phyloP scores from a whole-genome alignment of 2,329 filamentous ascomycete genomes.

The Stagonosporopsis vannaccii region DNA sequence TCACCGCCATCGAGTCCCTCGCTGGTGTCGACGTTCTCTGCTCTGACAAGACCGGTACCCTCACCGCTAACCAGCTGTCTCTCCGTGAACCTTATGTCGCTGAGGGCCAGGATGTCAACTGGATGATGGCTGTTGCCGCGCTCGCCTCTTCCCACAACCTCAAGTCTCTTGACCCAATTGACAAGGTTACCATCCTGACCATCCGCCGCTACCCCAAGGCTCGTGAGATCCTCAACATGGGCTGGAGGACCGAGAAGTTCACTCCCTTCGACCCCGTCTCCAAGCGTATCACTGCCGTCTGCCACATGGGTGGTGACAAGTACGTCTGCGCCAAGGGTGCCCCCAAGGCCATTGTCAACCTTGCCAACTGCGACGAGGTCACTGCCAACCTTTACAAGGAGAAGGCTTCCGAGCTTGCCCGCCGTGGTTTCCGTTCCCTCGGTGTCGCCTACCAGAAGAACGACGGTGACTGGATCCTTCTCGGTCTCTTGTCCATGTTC shows the following conservation, averaged over 20 bases:
- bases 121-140: conserved; percentile 83
- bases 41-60: conserved; percentile 82
- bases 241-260: conserved; percentile 81
- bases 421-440: conserved; percentile 80
- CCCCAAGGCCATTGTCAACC: conserved; percentile 75
- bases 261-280: conserved; percentile 80
- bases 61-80: conserved; percentile 77
- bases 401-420: conserved; percentile 77
- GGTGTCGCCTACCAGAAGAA: conserved; percentile 82
- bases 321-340: conserved; percentile 81
- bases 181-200: conserved; percentile 79
- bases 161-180: conserved; percentile 79
- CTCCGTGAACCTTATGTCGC: conserved; percentile 80
- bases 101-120: conserved; percentile 79
- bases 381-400: conserved; percentile 71
- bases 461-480: conserved; percentile 74
- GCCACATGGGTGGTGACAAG: conserved; percentile 71
- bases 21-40: conserved; percentile 76
- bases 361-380: conserved; percentile 72
- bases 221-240: conserved; percentile 75
- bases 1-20: conserved; percentile 76
- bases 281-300: conserved; percentile 77
- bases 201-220: conserved; percentile 80
- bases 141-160: conserved; percentile 81
- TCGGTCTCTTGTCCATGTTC: conserved; percentile 82